These are phyloP conservation scores for Dacryopinax spathularia DNA, from an alignment of 768 basidiomycete genomes.

Conservation along the genomic window DNA sequence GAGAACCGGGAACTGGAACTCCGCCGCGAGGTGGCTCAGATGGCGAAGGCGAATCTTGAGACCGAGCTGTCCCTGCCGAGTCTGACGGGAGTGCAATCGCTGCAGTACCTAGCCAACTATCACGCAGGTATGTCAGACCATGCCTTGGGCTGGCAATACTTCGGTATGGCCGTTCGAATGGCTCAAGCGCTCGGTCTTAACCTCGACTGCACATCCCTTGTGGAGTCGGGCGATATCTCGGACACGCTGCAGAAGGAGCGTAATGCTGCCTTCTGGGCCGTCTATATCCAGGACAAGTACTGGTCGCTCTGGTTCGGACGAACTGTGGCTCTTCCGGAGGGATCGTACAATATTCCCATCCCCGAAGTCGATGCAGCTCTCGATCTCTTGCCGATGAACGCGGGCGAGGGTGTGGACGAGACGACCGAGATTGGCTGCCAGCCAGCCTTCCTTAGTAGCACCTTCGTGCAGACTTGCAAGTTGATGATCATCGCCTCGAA, in stretches of 20 bases:
- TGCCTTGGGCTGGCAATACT: slow-evolving; percentile 33
- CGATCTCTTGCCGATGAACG: not conserved
- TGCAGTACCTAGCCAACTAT: slow-evolving; percentile 29
- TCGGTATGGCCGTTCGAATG: slow-evolving; percentile 23
- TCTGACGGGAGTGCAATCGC: slow-evolving; percentile 30
- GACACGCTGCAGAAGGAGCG: not conserved
- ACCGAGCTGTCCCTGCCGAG: slow-evolving; percentile 30
- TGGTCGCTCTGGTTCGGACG: slow-evolving; percentile 56
- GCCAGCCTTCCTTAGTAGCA: slow-evolving; percentile 12
- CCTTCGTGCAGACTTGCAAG: slow-evolving; percentile 37
- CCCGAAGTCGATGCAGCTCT: not conserved
- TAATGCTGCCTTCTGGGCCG: not conserved
- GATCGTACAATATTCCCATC: not conserved
- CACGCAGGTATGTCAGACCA: slow-evolving; percentile 29
- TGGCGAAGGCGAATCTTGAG: slow-evolving; percentile 30
- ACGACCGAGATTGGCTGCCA: not conserved
- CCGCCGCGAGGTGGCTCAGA: slow-evolving; percentile 20
- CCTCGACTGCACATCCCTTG: not conserved
- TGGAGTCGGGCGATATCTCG: not conserved
- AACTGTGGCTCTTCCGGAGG: not conserved
- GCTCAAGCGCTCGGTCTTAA: not conserved
- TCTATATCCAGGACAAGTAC: slow-evolving; percentile 36
- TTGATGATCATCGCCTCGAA: slow-evolving; percentile 35
- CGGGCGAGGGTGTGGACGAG: not conserved
- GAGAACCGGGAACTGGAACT: not conserved